These are phyloP conservation scores for Millerozyma miso DNA, from an alignment of 805 yeast genomes.

Conservation along the genomic window DNA sequence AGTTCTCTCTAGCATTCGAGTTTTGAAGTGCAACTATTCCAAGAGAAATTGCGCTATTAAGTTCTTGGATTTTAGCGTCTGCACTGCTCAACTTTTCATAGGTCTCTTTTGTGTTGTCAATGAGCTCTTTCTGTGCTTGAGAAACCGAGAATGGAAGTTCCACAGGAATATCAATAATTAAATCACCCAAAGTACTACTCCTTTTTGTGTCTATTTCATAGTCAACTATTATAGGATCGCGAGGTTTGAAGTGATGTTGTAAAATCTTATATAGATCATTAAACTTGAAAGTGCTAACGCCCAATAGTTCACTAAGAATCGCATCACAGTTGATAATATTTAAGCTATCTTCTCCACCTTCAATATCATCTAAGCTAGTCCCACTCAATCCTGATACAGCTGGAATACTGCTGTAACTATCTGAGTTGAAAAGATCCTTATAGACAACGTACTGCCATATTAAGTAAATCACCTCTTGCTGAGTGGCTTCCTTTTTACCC, in stretches of 20 bases:
- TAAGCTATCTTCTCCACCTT: conserved; percentile 28
- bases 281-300: conserved; percentile 54
- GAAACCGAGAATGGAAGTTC: conserved; percentile 36
- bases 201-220: conserved; percentile 74
- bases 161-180: conserved; percentile 64
- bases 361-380: conserved; percentile 13
- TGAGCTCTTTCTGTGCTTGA: conserved; percentile 34
- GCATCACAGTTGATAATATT: conserved; percentile 40
- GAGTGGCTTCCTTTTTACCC: conserved; percentile 75
- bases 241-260: conserved; percentile 68
- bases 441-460: conserved; percentile 76
- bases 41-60: conserved; percentile 41
- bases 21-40: conserved; percentile 52
- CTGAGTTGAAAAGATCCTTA: conserved; percentile 48
- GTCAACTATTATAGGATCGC: conserved; percentile 73
- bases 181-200: conserved; percentile 76
- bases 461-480: conserved; percentile 77
- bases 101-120: conserved; percentile 33
- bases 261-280: conserved; percentile 69
- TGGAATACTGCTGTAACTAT: conserved; percentile 29
- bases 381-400: conserved; percentile 28
- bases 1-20: conserved; percentile 64
- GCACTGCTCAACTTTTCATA: conserved; percentile 42
- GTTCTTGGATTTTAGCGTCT: conserved; percentile 39
- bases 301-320: conserved; percentile 41